These are phyloP conservation scores for Bipolaris cookei DNA, from an alignment of 2,329 filamentous ascomycete genomes.

Conservation along the genomic window DNA sequence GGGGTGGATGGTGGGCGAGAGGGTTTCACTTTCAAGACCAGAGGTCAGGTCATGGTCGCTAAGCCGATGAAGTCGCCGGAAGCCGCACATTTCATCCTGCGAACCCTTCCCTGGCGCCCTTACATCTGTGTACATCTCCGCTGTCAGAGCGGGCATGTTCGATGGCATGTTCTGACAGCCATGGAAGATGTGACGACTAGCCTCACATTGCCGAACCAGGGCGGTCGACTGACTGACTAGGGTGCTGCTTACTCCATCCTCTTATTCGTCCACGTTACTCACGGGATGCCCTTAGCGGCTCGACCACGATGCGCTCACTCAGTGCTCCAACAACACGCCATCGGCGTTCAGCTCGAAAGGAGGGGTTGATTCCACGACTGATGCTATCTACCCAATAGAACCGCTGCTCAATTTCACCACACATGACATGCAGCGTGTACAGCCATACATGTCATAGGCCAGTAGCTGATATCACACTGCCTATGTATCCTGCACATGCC, in stretches of 20 bases:
- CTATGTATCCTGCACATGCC: constrained; percentile 3
- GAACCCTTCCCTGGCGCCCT: constrained; percentile 19
- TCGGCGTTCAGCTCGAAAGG: constrained; percentile 14
- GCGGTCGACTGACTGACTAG: constrained; percentile 28
- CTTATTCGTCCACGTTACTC: constrained; percentile 47
- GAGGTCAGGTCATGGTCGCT: constrained; percentile 21
- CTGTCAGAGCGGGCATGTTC: constrained; percentile 32
- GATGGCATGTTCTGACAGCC: constrained; percentile 38
- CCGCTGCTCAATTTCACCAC: constrained; percentile 20
- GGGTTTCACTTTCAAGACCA: constrained; percentile 35
- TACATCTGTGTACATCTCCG: constrained; percentile 25
- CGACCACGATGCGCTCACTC: constrained; percentile 18
- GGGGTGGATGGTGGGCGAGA: constrained; percentile 22
- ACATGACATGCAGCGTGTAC: constrained; percentile 23
- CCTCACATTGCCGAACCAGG: constrained; percentile 38
- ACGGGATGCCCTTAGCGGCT: constrained; percentile 32
- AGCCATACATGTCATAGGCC: neutral
- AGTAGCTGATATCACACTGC: neutral
- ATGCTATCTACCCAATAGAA: constrained; percentile 24
- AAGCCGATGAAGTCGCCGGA: constrained; percentile 21
- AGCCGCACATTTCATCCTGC: constrained; percentile 28
- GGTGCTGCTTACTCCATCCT: constrained; percentile 26
- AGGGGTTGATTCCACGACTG: constrained; percentile 21
- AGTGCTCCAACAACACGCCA: constrained; percentile 20
- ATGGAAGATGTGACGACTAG: constrained; percentile 36